Evolutionary conservation across 305 asterid species (phyloP), one percentile per base, ranked within the genome.

Genomic region (Fraxinus platypoda): DNA sequence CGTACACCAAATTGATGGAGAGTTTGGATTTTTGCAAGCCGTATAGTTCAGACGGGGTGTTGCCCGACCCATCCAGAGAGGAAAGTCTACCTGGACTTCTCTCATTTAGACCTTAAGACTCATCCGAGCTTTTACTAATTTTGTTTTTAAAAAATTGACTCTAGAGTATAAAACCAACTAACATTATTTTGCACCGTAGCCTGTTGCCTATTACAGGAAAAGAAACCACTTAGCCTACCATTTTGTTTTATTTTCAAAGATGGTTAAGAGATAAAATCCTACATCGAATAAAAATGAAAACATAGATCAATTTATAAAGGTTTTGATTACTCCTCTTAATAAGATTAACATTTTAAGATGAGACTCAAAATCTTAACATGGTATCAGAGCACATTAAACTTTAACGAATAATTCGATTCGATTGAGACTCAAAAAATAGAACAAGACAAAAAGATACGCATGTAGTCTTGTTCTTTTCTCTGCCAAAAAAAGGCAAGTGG

Each of bases 401-500:
- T 12, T 43, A 43, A 43, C 5, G n/a, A 43, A 43, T 43, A 43
- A 43, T 43, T 43, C 17, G 12, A 43, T 43, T 43, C 52, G 17
- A 43, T 43, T 11, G 12, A 43, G 4, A 43, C 52, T 43, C 3
- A 8, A 37, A 8, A 8, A 37, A 37, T 2, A 49, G 37, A 49
- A 74, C 35, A 49, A 64, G 81, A 79, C 86, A 64, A 71, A 59
- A 62, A 59, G 81, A 80, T 35, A 34, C 62, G 76, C 81, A 54
- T 79, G 75, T 80, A 64, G 78, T 80, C 59, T 79, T 62, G 79
- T 74, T 79, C 30, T 64, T 78, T 79, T 64, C 59, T 34, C 78
- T 43, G 74, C 62, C 74, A 74, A 75, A 68, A 77, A 83, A 8
- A 79, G 43, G 72, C 80, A 79, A 71, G 86, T 83, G 86, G 86